A percentile compares a stretch with the other conserved stretches of the same genome.
phyloP scores from a whole-genome alignment of 1,284 basidiomycete species.

The Golubevia pallescens region DNA sequence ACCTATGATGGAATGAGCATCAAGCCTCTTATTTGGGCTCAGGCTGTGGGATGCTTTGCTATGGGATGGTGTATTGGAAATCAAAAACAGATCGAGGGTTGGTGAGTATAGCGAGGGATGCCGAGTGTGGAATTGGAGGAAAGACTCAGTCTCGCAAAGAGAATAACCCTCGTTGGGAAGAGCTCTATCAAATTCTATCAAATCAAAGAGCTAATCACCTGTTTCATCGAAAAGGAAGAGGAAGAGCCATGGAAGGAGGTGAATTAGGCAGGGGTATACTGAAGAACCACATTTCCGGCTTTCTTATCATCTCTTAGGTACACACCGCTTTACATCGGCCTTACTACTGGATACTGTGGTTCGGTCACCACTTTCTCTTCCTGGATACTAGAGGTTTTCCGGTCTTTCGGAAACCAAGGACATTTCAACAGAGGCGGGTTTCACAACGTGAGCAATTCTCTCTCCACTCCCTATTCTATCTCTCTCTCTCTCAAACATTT shows the following conservation, averaged over 20 bases:
- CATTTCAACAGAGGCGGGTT: constrained; percentile 42
- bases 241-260: no score
- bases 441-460: constrained; percentile 28
- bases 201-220: no score
- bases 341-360: constrained; percentile 55
- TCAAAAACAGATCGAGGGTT: constrained; percentile 25
- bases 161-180: no score
- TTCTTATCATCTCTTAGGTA: not conserved
- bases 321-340: constrained; percentile 30
- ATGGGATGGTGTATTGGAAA: constrained; percentile 42
- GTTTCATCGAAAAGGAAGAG: no score
- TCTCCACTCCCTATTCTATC: not conserved
- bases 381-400: constrained; percentile 56
- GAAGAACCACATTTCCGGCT: not conserved
- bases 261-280: no score
- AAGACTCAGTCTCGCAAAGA: no score
- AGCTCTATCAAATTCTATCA: no score
- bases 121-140: no score
- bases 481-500: not conserved
- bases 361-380: constrained; percentile 52
- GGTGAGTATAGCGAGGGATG: no score
- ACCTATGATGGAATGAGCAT: constrained; percentile 53
- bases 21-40: constrained; percentile 54
- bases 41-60: constrained; percentile 52
- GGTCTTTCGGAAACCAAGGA: constrained; percentile 40